A percentile compares a stretch with the other conserved stretches of the same genome.
Conservation (phyloP, 2,329 filamentous ascomycete genomes). For the Trichoderma brevicompactum region DNA sequence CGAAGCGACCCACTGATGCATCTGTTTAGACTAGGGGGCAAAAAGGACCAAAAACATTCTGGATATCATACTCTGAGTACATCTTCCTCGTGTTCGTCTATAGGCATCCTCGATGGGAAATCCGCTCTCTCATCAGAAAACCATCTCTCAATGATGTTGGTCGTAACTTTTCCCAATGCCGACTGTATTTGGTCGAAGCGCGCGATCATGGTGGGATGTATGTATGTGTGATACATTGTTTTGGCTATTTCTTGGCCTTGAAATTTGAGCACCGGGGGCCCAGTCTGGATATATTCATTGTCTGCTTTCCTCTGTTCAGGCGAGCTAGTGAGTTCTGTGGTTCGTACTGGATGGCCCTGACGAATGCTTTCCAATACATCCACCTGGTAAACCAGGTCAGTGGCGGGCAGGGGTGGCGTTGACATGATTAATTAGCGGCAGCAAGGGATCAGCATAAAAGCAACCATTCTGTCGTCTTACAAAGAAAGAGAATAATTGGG, state of each 20-base stretch:
- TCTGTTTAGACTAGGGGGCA: not conserved
- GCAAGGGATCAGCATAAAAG: not conserved
- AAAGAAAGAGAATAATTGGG: no score
- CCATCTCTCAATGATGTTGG: conserved; percentile 15
- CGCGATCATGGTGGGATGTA: not conserved
- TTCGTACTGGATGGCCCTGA: conserved; percentile 8
- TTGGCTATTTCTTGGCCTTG: not conserved
- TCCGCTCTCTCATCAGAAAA: not conserved
- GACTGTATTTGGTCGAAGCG: conserved; percentile 14
- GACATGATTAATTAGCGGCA: not conserved
- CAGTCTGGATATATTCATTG: not conserved
- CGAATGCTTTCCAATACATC: conserved; percentile 18
- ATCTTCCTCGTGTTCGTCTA: not conserved
- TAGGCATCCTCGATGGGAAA: not conserved
- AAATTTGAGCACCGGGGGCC: not conserved
- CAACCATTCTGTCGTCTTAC: not conserved
- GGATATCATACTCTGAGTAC: not conserved
- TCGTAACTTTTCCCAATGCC: conserved; percentile 1
- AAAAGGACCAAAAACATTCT: not conserved
- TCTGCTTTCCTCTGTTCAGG: conserved; percentile 6
- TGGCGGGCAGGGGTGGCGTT: not conserved
- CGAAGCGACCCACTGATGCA: conserved; percentile 10
- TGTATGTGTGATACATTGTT: conserved; percentile 10
- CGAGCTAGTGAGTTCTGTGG: not conserved
- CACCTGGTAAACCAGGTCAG: conserved; percentile 17